These are phyloP conservation scores for Quercus suber DNA, from an alignment of 306 rosid genomes.

Conservation along the genomic window DNA sequence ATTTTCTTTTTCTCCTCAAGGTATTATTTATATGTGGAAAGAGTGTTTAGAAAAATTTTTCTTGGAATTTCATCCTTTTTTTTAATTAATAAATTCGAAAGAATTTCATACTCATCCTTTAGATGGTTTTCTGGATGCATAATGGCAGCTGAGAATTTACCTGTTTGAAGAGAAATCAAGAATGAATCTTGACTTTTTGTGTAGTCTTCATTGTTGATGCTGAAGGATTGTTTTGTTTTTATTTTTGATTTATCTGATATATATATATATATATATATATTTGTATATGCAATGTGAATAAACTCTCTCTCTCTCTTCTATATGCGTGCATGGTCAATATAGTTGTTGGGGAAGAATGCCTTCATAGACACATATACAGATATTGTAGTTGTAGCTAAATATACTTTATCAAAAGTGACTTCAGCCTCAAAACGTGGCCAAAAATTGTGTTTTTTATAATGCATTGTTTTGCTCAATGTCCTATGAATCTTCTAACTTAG, in stretches of 20 bases:
- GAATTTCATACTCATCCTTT: background rate
- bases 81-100: background rate
- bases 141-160: background rate
- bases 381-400: background rate
- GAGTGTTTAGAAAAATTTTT: background rate
- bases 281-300: background rate
- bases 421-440: background rate
- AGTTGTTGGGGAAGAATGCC: background rate
- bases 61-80: background rate
- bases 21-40: background rate
- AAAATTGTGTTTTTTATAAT: background rate
- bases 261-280: background rate
- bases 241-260: background rate
- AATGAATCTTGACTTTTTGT: background rate
- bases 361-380: background rate
- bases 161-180: background rate
- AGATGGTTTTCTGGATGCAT: background rate
- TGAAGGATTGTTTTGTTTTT: too few species aligned
- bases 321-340: background rate
- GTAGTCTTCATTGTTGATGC: too few species aligned
- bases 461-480: background rate
- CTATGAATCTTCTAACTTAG: background rate
- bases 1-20: background rate
- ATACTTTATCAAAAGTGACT: background rate
- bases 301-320: background rate